These are phyloP conservation scores for Sporisorium sorghi DNA, from an alignment of 1,284 basidiomycete genomes.

Conservation along the genomic window DNA sequence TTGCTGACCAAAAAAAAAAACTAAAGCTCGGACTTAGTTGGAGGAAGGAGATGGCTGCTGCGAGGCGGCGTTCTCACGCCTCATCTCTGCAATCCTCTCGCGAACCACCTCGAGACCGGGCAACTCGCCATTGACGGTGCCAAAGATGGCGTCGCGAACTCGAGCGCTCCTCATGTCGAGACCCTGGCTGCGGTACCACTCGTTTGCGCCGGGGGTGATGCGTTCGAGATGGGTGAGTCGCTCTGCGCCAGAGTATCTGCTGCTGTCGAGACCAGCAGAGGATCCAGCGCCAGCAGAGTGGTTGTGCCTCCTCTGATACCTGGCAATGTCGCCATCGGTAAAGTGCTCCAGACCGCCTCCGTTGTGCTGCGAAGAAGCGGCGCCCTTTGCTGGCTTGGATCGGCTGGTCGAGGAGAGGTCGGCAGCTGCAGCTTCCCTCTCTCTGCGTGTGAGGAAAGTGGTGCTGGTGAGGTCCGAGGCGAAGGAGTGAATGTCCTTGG, in stretches of 20 bases:
- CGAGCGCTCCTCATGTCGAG: constrained; percentile 54
- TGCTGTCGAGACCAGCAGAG: constrained; percentile 34
- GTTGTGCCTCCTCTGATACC: constrained; percentile 49
- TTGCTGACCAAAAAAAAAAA: neutral
- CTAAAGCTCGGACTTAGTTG: constrained; percentile 11
- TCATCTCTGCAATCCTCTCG: constrained; percentile 54
- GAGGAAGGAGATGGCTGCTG: constrained; percentile 1
- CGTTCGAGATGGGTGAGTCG: constrained; percentile 43
- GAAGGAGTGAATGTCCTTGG: constrained; percentile 27
- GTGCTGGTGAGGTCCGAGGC: constrained; percentile 48
- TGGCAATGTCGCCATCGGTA: constrained; percentile 48
- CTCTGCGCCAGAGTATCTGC: constrained; percentile 50
- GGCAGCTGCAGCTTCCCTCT: constrained; percentile 46
- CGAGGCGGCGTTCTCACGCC: constrained; percentile 24
- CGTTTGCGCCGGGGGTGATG: constrained; percentile 42
- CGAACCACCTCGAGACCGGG: constrained; percentile 66
- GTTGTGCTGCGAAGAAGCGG: constrained; percentile 9
- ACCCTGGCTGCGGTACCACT: constrained; percentile 50
- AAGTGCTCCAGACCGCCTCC: constrained; percentile 36
- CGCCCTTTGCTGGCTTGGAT: neutral
- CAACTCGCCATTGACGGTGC: constrained; percentile 63
- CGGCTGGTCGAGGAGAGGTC: constrained; percentile 5
- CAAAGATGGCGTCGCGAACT: constrained; percentile 68
- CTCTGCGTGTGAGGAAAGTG: constrained; percentile 44
- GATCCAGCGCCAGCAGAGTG: constrained; percentile 27